A percentile compares a stretch with the other conserved stretches of the same genome.
These are phyloP conservation scores for Phytophthora tentaculata DNA, from an alignment of 352 stramenopile genomes.

Conservation along the genomic window DNA sequence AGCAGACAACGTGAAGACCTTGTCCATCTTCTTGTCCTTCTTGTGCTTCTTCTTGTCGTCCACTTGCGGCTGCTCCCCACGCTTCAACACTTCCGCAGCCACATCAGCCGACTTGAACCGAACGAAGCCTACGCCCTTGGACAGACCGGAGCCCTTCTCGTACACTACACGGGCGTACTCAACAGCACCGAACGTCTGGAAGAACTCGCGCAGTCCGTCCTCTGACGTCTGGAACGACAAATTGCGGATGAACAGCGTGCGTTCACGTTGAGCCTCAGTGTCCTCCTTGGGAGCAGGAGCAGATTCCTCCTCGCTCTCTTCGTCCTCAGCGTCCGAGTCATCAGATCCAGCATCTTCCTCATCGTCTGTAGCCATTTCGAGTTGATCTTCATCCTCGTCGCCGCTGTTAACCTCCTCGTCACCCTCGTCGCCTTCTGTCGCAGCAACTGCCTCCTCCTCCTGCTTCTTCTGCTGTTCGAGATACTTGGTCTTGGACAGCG, in stretches of 20 bases:
- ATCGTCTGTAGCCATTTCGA: conserved; percentile 60
- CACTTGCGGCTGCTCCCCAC: conserved; percentile 46
- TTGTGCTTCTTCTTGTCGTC: conserved; percentile 61
- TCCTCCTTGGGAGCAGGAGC: conserved; percentile 49
- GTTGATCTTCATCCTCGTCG: conserved; percentile 52
- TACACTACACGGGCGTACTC: conserved; percentile 86
- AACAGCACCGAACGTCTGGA: conserved; percentile 72
- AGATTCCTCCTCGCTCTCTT: conserved; percentile 39
- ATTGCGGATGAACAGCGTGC: conserved; percentile 87
- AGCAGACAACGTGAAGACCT: conserved; percentile 68
- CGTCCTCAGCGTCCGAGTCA: conserved; percentile 39
- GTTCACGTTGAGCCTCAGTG: conserved; percentile 78
- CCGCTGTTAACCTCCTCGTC: conserved; percentile 48
- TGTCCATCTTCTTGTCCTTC: conserved; percentile 64
- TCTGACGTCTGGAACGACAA: conserved; percentile 86
- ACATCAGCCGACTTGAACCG: conserved; percentile 68
- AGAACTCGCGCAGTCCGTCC: conserved; percentile 72
- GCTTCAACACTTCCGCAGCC: conserved; percentile 63
- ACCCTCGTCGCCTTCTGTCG: conserved; percentile 43
- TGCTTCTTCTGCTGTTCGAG: conserved; percentile 76
- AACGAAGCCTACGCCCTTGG: conserved; percentile 87
- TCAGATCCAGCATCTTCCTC: conserved; percentile 37
- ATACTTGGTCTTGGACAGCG: conserved; percentile 82
- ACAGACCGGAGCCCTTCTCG: conserved; percentile 79
- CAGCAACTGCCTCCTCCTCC: conserved; percentile 37